Base-by-base conservation (phyloP, 441 rosid genomes). In the Gossypium laxum region DNA sequence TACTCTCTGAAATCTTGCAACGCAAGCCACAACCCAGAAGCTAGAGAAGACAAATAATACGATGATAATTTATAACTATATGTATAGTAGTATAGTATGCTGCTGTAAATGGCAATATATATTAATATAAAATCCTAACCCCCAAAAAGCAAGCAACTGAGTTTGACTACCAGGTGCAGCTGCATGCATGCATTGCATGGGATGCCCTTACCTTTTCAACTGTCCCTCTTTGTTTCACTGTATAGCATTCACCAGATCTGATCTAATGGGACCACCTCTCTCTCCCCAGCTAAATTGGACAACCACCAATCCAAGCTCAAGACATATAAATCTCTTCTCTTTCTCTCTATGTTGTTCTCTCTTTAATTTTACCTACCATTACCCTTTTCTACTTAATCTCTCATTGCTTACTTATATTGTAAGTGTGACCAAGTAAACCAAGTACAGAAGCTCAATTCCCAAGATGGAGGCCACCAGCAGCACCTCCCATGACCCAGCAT, bases 271-370 rank as follows among this genome's bases (percentile, higher is more conserved):
- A 7, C 19, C 41, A n/a, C 7, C 17, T 2, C 2, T 55, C 58
- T 30, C 11, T 43, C 24, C 15, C 75, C 51, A 41, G 47, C 26
- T 56, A 48, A 71, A 66, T 59, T 51, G 75, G 57, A 18, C 56
- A 67, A 28, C 72, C 69, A 66, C 41, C 57, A 48, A 71, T 28
- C 65, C 43, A 10, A 68, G 10, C 51, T 45, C 15, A 52, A 67
- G 3, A 5, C 10, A 15, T 17, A n/a, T 47, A 47, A 47, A 47
- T 47, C 52, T 47, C 52, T 50, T 15, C 55, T 4, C 19, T 50
- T 6, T 14, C 8, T 48, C 18, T 50, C 18, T 48, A 32, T 32
- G 41, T 6, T 32, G 41, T 5, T 66, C 43, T 1, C 7, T 54
- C 54, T 60, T 52, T 70, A 32, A 32, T 32, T 32, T 70, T 67